phyloP scores from a whole-genome alignment of 495 filamentous ascomycete genomes.

The Lasiosphaeria hispida region DNA sequence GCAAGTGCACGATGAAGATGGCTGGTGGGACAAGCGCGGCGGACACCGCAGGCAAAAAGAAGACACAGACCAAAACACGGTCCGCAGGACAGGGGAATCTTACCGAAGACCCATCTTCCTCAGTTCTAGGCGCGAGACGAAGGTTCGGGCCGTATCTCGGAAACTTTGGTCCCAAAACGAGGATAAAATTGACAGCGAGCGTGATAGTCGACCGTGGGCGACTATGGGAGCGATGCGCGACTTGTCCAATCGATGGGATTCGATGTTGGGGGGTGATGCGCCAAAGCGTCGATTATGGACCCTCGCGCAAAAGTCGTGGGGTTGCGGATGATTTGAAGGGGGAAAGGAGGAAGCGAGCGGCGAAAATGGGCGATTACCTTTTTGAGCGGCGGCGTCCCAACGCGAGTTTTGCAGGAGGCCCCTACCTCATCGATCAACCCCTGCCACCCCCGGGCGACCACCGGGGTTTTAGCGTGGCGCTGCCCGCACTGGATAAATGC shows the following conservation, averaged over 20 bases:
- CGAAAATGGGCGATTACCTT: constrained; percentile 24
- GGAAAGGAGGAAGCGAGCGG: constrained; percentile 22
- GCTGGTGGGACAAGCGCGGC: constrained; percentile 19
- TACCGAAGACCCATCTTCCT: constrained; percentile 77
- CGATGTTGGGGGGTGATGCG: constrained; percentile 28
- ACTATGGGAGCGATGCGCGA: constrained; percentile 21
- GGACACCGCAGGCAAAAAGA: constrained; percentile 14
- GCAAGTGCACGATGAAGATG: constrained; percentile 13
- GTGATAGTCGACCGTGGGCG: constrained; percentile 14
- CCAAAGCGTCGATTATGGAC: constrained; percentile 25
- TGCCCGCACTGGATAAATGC: neutral
- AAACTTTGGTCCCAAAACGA: constrained; percentile 4
- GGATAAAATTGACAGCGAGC: constrained; percentile 23
- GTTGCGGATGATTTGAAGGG: constrained; percentile 29
- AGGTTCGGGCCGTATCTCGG: neutral
- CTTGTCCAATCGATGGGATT: constrained; percentile 30
- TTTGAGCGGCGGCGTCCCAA: constrained; percentile 20
- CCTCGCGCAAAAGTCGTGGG: constrained; percentile 31
- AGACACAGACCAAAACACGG: constrained; percentile 32
- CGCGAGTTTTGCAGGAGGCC: constrained; percentile 4
- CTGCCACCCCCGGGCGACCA: neutral
- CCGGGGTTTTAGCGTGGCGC: constrained; percentile 7
- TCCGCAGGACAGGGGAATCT: constrained; percentile 31
- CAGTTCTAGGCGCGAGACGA: constrained; percentile 6
- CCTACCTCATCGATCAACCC: neutral